These are phyloP conservation scores for Ascodesmis nigricans DNA, from an alignment of 495 filamentous ascomycete genomes.

Conservation along the genomic window DNA sequence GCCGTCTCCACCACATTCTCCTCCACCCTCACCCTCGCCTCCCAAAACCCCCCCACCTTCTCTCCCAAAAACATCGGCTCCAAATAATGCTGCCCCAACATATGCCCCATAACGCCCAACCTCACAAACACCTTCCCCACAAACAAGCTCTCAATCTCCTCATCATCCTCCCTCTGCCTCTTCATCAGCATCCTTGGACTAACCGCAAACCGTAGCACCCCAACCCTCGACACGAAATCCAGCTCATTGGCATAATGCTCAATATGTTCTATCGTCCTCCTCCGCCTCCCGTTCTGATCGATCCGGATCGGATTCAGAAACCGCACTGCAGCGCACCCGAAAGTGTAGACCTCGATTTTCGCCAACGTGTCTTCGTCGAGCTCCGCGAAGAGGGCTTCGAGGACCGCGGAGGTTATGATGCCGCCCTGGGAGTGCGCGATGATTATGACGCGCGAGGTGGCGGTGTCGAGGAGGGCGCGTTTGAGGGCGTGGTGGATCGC, in stretches of 20 bases:
- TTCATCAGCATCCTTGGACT: neutral
- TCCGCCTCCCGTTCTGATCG: no score
- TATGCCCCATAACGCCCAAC: neutral
- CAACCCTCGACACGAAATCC: neutral
- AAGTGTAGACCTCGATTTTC: conserved; percentile 1
- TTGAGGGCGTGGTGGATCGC: conserved; percentile 33
- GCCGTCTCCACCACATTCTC: neutral
- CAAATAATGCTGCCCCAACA: conserved; percentile 2
- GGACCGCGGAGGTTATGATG: neutral
- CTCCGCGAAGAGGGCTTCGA: conserved; percentile 1
- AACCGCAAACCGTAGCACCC: neutral
- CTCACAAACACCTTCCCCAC: neutral
- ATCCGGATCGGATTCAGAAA: neutral
- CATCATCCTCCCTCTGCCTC: neutral
- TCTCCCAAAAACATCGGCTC: neutral
- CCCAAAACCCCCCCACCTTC: neutral
- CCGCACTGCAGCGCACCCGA: neutral
- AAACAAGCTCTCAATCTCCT: conserved; percentile 1
- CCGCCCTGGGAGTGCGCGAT: conserved; percentile 1
- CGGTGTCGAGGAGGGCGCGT: conserved; percentile 32
- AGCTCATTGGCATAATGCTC: neutral
- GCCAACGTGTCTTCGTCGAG: neutral
- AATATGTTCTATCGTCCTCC: no score
- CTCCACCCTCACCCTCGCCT: neutral
- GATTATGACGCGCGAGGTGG: conserved; percentile 31